These are phyloP conservation scores for Yarrowia sp. DNA, from an alignment of 805 yeast species.

Conservation along the genomic window DNA sequence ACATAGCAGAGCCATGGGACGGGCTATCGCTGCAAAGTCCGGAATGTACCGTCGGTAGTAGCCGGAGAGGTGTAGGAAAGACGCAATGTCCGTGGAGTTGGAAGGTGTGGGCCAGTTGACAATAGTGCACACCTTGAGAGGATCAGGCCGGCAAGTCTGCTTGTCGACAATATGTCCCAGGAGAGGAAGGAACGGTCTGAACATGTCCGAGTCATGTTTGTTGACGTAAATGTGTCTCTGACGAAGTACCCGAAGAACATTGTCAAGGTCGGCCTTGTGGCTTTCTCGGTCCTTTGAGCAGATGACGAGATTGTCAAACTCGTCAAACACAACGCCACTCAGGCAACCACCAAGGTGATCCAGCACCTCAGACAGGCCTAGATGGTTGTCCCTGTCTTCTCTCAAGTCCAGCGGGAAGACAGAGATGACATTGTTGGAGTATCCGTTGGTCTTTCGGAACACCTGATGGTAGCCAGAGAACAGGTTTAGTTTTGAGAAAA, in stretches of 20 bases:
- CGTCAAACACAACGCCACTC: constrained; percentile 7
- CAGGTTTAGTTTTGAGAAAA: constrained; percentile 11
- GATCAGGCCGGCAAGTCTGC: constrained; percentile 1
- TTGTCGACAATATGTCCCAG: constrained; percentile 5
- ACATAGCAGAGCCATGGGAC: constrained; percentile 14
- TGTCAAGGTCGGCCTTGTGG: neutral
- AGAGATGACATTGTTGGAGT: neutral
- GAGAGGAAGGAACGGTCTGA: neutral
- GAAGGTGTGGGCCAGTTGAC: neutral
- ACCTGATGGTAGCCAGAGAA: constrained; percentile 16
- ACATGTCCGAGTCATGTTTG: constrained; percentile 3
- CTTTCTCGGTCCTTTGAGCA: neutral
- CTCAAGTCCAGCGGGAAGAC: constrained; percentile 6
- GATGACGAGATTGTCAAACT: constrained; percentile 13
- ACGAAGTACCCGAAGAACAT: neutral
- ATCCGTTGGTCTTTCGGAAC: neutral
- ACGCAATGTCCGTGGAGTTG: neutral
- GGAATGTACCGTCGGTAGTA: constrained; percentile 26
- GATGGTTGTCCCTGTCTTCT: constrained; percentile 21
- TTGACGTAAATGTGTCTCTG: constrained; percentile 20
- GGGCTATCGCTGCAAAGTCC: constrained; percentile 13
- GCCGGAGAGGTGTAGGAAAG: constrained; percentile 15
- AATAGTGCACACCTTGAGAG: neutral
- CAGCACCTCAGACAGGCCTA: constrained; percentile 19
- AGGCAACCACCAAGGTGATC: constrained; percentile 4